phyloP scores from a whole-genome alignment of 2,329 filamentous ascomycete species.

The Aspergillus ustus region DNA sequence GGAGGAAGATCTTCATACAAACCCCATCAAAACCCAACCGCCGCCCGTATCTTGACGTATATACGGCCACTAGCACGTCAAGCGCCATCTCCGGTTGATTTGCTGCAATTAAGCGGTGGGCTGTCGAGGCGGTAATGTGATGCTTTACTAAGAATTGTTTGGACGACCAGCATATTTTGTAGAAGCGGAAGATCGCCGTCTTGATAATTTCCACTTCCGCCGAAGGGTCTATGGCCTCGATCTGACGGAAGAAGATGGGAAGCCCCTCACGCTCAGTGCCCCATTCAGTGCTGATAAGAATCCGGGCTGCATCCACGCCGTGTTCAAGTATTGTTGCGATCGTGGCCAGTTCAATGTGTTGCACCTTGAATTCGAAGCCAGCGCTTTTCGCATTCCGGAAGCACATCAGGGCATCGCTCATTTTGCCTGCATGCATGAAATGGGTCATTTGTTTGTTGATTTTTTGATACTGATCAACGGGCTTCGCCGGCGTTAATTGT shows the following conservation, averaged over 20 bases:
- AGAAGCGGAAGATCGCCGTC: slow-evolving; percentile 45
- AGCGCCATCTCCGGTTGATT: slow-evolving; percentile 35
- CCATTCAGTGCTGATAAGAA: slow-evolving; percentile 39
- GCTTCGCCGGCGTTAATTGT: slow-evolving; percentile 32
- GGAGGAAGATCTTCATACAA: slow-evolving; percentile 44
- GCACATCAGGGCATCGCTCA: slow-evolving; percentile 35
- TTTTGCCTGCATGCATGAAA: slow-evolving; percentile 42
- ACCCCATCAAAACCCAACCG: slow-evolving; percentile 40
- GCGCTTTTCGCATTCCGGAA: slow-evolving; percentile 36
- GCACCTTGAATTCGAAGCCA: slow-evolving; percentile 36
- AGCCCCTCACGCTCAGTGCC: slow-evolving; percentile 31
- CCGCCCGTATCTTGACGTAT: slow-evolving; percentile 42
- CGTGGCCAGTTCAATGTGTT: slow-evolving; percentile 43
- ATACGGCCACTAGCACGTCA: slow-evolving; percentile 40
- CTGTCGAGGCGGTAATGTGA: slow-evolving; percentile 36
- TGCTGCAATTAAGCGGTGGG: slow-evolving; percentile 33
- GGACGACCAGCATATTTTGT: slow-evolving; percentile 40
- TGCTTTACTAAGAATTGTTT: slow-evolving; percentile 42
- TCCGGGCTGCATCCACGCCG: slow-evolving; percentile 36
- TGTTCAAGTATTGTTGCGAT: slow-evolving; percentile 41
- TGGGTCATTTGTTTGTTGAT: slow-evolving; percentile 45
- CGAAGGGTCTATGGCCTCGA: slow-evolving; percentile 31
- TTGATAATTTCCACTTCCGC: slow-evolving; percentile 36
- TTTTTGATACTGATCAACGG: slow-evolving; percentile 38
- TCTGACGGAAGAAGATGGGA: slow-evolving; percentile 43